Conservation (phyloP, 768 basidiomycete genomes). For the Termitomyces heimii region DNA sequence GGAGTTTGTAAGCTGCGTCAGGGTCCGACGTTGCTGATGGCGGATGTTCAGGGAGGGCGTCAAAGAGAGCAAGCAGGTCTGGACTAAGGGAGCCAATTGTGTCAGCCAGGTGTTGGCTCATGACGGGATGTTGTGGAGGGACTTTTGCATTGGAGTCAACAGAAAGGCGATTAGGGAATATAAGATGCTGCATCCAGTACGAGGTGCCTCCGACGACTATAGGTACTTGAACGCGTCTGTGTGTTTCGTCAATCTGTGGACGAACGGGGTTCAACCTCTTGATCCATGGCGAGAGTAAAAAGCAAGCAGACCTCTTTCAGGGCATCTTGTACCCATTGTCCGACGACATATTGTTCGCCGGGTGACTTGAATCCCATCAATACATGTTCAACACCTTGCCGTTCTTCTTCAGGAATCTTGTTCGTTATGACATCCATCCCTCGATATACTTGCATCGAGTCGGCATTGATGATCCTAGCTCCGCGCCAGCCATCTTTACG, state of each 20-base stretch:
- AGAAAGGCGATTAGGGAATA: constrained; percentile 77
- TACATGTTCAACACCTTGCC: constrained; percentile 78
- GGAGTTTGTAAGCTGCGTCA: constrained; percentile 54
- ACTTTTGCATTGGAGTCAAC: constrained; percentile 16
- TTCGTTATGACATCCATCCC: constrained; percentile 94
- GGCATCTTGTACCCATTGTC: constrained; percentile 86
- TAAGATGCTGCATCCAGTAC: constrained; percentile 95
- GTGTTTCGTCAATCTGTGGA: constrained; percentile 68
- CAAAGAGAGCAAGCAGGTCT: constrained; percentile 43
- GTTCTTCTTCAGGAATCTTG: constrained; percentile 77
- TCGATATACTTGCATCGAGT: constrained; percentile 94
- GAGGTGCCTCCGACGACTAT: constrained; percentile 94
- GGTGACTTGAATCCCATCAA: constrained; percentile 86
- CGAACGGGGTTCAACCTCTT: background rate
- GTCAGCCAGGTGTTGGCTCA: constrained; percentile 27
- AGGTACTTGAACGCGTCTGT: constrained; percentile 59
- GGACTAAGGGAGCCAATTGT: constrained; percentile 40
- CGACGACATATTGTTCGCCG: constrained; percentile 81
- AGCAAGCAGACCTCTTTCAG: constrained; percentile 32
- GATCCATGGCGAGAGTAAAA: background rate
- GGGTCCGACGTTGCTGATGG: constrained; percentile 52
- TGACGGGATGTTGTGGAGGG: constrained; percentile 7
- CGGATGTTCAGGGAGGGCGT: constrained; percentile 51
- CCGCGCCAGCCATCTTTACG: constrained; percentile 42
- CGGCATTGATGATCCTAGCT: constrained; percentile 86